Percentiles rank a stretch among this genome's conserved stretches.
These are phyloP conservation scores for Penicillium sp. DNA, from an alignment of 2,329 filamentous ascomycete species.

Conservation along the genomic window DNA sequence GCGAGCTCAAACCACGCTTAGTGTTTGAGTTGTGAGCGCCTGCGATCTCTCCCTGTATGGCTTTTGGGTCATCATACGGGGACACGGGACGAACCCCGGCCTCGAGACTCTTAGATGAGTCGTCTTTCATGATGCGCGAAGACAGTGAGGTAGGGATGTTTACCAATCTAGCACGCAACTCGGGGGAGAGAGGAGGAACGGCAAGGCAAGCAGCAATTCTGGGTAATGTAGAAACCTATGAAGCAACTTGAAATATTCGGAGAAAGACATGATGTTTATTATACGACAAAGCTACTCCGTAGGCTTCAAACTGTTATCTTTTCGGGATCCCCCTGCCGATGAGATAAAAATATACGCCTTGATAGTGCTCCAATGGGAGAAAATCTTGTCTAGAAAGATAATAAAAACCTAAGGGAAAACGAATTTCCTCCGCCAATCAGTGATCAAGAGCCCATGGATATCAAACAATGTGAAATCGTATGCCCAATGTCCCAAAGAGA, in stretches of 20 bases:
- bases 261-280: background rate
- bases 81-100: background rate
- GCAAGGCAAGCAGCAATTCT: background rate
- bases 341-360: background rate
- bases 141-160: background rate
- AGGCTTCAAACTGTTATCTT: background rate
- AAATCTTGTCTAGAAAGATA: background rate
- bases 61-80: slow-evolving; percentile 10
- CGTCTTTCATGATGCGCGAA: slow-evolving; percentile 5
- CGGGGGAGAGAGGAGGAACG: background rate
- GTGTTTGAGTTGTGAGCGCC: slow-evolving; percentile 4
- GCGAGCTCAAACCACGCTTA: slow-evolving; percentile 26
- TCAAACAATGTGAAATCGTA: background rate
- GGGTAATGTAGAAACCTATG: background rate
- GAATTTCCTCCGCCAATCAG: background rate
- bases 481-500: background rate
- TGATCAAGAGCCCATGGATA: background rate
- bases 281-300: background rate
- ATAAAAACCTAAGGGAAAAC: background rate
- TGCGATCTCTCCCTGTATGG: slow-evolving; percentile 8
- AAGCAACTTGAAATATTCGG: background rate
- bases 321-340: background rate
- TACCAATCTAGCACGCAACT: background rate
- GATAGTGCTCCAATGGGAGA: background rate
- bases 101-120: slow-evolving; percentile 8